These are phyloP conservation scores for Senna tora DNA, from an alignment of 306 rosid genomes.

Conservation along the genomic window DNA sequence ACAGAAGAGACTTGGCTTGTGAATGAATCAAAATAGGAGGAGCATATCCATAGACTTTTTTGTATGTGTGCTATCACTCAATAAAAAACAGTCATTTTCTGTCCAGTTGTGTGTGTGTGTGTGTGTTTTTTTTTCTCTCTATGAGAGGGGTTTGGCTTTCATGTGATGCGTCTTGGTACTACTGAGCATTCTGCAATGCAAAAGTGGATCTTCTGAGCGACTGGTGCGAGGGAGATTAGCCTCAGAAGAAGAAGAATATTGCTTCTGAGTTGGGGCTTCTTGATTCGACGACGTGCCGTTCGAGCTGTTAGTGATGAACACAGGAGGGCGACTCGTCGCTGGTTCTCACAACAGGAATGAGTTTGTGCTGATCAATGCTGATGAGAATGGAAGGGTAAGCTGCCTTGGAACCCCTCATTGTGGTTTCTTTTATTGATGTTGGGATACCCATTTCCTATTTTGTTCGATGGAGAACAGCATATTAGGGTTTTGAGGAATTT, in stretches of 20 bases:
- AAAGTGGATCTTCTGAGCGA: conserved; percentile 47
- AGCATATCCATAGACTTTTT: neutral
- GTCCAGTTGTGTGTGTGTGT: conserved; percentile 38
- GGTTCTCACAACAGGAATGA: conserved; percentile 98
- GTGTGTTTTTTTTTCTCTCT: conserved; percentile 7
- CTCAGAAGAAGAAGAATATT: conserved; percentile 41
- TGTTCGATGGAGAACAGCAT: neutral
- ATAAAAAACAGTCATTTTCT: conserved; percentile 23
- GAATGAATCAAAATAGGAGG: conserved; percentile 40
- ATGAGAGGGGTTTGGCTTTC: conserved; percentile 42
- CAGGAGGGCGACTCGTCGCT: conserved; percentile 91
- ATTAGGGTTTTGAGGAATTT: conserved; percentile 37
- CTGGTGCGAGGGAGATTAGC: conserved; percentile 28
- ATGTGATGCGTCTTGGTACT: conserved; percentile 40
- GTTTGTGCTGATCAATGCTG: conserved; percentile 98
- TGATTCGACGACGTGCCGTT: conserved; percentile 38
- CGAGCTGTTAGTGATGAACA: conserved; percentile 60
- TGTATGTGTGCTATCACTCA: neutral
- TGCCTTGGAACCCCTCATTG: neutral
- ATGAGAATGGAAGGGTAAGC: conserved; percentile 80
- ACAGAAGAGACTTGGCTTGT: conserved; percentile 49
- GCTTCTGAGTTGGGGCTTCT: conserved; percentile 30
- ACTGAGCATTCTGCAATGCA: conserved; percentile 36
- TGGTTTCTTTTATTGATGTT: conserved; percentile 2
- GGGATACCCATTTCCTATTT: neutral